These are phyloP conservation scores for Microsporum ferrugineum DNA, from an alignment of 2,329 filamentous ascomycete genomes.

Conservation along the genomic window DNA sequence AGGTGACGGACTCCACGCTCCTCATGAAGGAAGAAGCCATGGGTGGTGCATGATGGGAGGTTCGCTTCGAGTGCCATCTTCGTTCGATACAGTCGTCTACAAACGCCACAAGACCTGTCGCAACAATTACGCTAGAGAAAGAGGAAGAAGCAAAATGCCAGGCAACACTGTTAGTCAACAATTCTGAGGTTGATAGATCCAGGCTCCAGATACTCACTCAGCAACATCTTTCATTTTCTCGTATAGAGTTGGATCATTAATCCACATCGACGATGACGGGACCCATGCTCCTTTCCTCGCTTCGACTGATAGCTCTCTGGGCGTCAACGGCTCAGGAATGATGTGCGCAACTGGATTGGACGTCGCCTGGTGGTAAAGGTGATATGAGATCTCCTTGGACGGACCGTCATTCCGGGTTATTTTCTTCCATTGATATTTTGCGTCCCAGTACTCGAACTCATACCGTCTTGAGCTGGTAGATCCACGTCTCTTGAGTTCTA, in stretches of 20 bases:
- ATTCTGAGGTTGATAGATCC: background rate
- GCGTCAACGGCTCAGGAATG: conserved; percentile 64
- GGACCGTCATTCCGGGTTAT: conserved; percentile 56
- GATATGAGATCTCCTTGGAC: conserved; percentile 58
- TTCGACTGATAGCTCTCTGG: conserved; percentile 59
- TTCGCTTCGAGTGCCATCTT: conserved; percentile 51
- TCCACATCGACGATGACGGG: conserved; percentile 81
- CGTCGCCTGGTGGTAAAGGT: conserved; percentile 59
- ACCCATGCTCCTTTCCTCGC: conserved; percentile 75
- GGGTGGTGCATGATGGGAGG: conserved; percentile 43
- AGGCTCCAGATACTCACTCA: conserved; percentile 55
- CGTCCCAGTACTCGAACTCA: conserved; percentile 89
- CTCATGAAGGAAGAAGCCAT: conserved; percentile 41
- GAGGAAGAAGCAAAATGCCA: conserved; percentile 2
- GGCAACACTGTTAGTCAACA: background rate
- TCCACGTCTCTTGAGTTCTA: conserved; percentile 64
- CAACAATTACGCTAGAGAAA: conserved; percentile 60
- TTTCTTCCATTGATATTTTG: conserved; percentile 73
- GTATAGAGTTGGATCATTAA: conserved; percentile 62
- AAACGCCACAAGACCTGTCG: conserved; percentile 78
- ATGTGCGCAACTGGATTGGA: conserved; percentile 67
- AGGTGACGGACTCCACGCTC: conserved; percentile 51
- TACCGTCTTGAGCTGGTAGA: conserved; percentile 61
- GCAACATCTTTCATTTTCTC: conserved; percentile 65
- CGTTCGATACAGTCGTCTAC: conserved; percentile 85